Base-by-base conservation (phyloP, 2,329 filamentous ascomycete genomes). In the Beauveria bassiana region DNA sequence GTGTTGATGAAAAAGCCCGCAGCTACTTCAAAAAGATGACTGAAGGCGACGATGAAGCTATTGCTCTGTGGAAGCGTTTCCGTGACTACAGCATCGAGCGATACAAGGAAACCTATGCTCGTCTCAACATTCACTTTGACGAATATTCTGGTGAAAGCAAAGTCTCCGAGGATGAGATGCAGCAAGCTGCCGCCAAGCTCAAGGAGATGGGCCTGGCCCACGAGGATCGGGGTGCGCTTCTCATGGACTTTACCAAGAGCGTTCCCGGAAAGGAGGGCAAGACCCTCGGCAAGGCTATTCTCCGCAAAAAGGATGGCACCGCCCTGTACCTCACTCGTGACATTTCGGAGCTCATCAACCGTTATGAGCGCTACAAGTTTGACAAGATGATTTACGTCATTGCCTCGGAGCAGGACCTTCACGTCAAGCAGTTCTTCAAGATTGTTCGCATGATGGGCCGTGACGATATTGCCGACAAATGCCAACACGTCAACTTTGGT, bases 321-420 rank as follows among this genome's bases (percentile, higher is more conserved):
- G 88, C 87, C 46, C 81, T 91, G 40, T 93, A 93, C 71, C 80
- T 93, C 52, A 90, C 90, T 56, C 85, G 89, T 66, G 89, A 93
- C 72, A 88, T 93, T 64, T 88, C 86, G 66, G 88, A 91, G 69
- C 82, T 90, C 31, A 75, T 91, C 59, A 82, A 86, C 68, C 84
- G 89, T 61, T 66, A 83, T 53, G 78, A 86, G 24, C 81, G 82
- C 68, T 85, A 85, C 74, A 72, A 85, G 12, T 91, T 90, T 67
- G 88, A 92, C 74, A 85, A 90, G 71, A 90, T 92, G 87, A 87
- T 91, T 64, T 92, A 91, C 68, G 88, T 92, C 10, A 85, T 91
- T 34, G 87, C 88, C 1, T 86, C 83, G 24, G 83, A 86, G 65
- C 88, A 92, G 68, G 87, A 89, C 67, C 78, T 89, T 14, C 89